Base-by-base conservation (phyloP, 1,139 yeast genomes). In the Yamadazyma taylorii region DNA sequence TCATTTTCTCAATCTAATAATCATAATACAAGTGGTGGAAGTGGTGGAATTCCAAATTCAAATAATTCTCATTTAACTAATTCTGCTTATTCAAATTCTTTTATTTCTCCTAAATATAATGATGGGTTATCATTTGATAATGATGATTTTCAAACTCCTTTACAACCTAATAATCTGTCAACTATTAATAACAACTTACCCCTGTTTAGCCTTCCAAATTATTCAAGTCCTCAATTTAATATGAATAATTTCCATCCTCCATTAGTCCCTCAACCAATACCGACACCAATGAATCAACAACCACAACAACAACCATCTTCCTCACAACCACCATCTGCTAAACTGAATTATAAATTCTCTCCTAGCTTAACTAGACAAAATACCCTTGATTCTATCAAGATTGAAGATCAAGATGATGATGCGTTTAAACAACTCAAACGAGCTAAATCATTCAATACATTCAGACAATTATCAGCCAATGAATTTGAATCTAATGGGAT, bases 401-500 rank as follows among this genome's bases (percentile, higher is more conserved):
- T 65, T 35, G 74, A 68, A 41, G 69, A 63, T 38, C 72, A 67
- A 43, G 73, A 69, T 36, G 71, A 69, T 46, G 75, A 70, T 48
- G 75, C 76, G 3, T 60, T 69, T 40, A 65, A 65, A 40, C 73
- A 68, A 44, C 50, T 71, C 38, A 60, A 60, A 32, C 61, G 68
- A 46, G 73, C 73, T 4, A 66, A 66, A 44, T 62, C 69, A 47
- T 44, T 38, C 33, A 36, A 37, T 24, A 35, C 26, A 26, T 33
- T 40, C 14, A 37, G 35, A 16, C 17, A 14, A 10, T 28, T 33
- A 28, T 23, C 30, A 3, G 21, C 19, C 5, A 21, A 17, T 7
- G 30, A 9, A 15, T 3, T 27, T 7, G 33, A 40, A 27, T 24
- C 28, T 26, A 14, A 25, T 34, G 10, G 26, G 16, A 10, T 8